These are phyloP conservation scores for Salix suchowensis DNA, from an alignment of 345 rosid genomes.

Conservation along the genomic window DNA sequence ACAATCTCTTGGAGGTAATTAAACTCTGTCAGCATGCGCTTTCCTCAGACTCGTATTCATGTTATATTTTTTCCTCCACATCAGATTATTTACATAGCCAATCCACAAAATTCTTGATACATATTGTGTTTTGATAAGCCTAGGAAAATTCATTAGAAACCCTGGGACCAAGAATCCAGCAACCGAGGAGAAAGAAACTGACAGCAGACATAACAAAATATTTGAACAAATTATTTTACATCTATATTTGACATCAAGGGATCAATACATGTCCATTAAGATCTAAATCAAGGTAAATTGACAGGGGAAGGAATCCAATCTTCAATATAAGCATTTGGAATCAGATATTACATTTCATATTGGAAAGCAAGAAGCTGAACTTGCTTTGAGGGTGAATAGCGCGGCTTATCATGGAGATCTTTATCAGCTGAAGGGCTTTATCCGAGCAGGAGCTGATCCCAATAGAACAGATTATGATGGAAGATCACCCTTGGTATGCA, in stretches of 20 bases:
- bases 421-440: constrained; percentile 64
- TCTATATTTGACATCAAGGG: not conserved
- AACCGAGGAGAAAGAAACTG: too few species aligned
- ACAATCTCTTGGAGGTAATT: constrained; percentile 78
- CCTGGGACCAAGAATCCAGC: too few species aligned
- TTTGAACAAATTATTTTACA: not conserved
- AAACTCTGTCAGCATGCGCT: not conserved
- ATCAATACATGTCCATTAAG: not conserved
- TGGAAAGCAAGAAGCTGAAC: constrained; percentile 93
- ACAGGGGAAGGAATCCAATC: constrained; percentile 69
- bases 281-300: constrained; percentile 16
- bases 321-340: constrained; percentile 68
- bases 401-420: constrained; percentile 84
- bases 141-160: too few species aligned
- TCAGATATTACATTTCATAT: constrained; percentile 81
- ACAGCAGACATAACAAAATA: too few species aligned
- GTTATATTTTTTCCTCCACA: not conserved
- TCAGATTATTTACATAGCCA: not conserved
- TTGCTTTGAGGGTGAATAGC: constrained; percentile 77
- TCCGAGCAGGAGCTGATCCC: constrained; percentile 85
- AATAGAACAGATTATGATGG: constrained; percentile 89
- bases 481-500: constrained; percentile 82
- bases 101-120: not conserved
- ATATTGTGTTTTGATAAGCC: too few species aligned
- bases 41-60: not conserved